Evolutionary conservation across 345 rosid species (phyloP).

Genomic region (Bruguiera gymnorhiza): DNA sequence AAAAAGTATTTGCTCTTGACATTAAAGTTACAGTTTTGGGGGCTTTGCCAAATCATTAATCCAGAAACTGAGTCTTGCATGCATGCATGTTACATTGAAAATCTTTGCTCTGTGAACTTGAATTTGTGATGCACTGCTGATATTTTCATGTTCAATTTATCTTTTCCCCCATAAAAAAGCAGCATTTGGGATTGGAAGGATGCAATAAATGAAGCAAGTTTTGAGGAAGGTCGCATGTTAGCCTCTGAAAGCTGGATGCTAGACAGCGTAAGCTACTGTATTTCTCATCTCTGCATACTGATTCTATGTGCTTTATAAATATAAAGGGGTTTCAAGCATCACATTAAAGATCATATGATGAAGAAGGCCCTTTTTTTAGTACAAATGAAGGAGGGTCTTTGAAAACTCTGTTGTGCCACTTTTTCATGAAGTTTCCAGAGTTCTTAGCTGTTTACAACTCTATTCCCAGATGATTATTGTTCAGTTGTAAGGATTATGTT

Average conservation of each 20-base stretch:
- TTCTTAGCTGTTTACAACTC: too few relatives aligned
- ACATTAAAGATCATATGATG: too few relatives aligned
- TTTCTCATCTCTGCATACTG: background rate
- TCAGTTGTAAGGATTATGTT: too few relatives aligned
- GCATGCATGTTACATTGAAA: background rate
- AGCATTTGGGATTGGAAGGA: conserved; percentile 89
- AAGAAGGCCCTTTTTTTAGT: too few relatives aligned
- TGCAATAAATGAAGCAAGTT: conserved; percentile 49
- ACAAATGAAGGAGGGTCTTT: too few relatives aligned
- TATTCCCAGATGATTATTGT: too few relatives aligned
- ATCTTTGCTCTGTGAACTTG: background rate
- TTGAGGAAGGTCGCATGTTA: conserved; percentile 72
- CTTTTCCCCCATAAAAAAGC: background rate
- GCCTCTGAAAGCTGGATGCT: conserved; percentile 72
- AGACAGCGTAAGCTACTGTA: conserved; percentile 48
- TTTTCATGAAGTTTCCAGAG: too few relatives aligned
- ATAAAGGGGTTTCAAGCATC: too few relatives aligned
- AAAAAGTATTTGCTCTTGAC: background rate
- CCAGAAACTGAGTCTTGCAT: background rate
- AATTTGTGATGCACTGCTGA: background rate
- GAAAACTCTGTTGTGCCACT: too few relatives aligned
- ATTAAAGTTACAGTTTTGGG: background rate
- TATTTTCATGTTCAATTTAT: background rate
- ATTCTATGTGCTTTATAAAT: too few relatives aligned
- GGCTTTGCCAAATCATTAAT: background rate